Base-by-base conservation (phyloP, 2,329 filamentous ascomycete species). In the Colletotrichum cuscutae region DNA sequence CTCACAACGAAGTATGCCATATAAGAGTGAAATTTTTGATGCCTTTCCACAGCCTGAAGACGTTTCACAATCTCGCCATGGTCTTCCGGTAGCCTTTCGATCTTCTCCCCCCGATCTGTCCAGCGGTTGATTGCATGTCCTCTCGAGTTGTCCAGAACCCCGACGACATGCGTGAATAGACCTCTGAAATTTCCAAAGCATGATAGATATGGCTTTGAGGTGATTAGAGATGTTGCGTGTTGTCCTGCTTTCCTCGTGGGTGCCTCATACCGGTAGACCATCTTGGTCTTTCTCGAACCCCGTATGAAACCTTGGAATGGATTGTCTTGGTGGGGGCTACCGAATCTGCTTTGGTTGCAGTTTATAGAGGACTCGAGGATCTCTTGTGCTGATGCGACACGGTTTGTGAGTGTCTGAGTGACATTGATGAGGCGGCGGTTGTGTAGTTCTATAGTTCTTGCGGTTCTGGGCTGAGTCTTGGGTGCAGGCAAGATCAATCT, bases 341-440 rank as follows among this genome's bases (percentile, higher is more conserved):
- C 42, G 8, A 2, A 49, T 49, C 15, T 49, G 8, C 42, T 49
- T 11, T 49, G 19, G 3, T 49, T 49, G 1, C 19, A n/a, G 42
- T 19, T 49, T 1, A 11, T n/a, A 1, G 42, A 49, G 42, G 8
- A 2, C 19, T 11, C 19, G 1, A 49, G 8, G 19, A 4, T 22
- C 7, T 49, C 19, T 9, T 8, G 19, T 2, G 42, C 15, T 22
- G 19, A n/a, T n/a, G 4, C 0, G 7, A 4, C 0, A 49, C 19
- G 8, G 15, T 0, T n/a, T n/a, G 15, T 0, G 0, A n/a, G 19
- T 49, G 8, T 22, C 7, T 49, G 0, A 0, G 19, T 49, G 8
- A 0, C 8, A 3, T 49, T 49, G 3, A 2, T 8, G 19, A 11
- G 42, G 19, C 19, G 1, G 0, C 7, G 2, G 0, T 49, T n/a